phyloP scores from a whole-genome alignment of 2,329 filamentous ascomycete genomes.

The Alternaria infectoria region DNA sequence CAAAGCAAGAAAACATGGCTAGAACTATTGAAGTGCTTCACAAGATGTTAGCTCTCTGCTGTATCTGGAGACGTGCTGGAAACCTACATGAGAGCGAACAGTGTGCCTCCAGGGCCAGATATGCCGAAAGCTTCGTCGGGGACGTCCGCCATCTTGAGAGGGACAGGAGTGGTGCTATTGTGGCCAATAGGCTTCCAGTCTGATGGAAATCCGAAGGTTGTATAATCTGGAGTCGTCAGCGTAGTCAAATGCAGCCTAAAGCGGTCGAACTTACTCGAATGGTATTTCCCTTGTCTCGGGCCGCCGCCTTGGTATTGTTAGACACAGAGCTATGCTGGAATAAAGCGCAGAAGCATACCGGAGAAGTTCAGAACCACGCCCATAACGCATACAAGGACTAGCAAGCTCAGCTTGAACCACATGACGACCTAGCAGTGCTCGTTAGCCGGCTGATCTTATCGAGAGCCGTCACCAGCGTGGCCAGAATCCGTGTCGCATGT shows the following conservation, averaged over 20 bases:
- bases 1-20: constrained; percentile 43
- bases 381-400: constrained; percentile 31
- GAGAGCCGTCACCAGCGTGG: background rate
- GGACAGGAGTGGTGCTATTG: background rate
- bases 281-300: constrained; percentile 14
- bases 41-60: background rate
- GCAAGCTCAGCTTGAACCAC: constrained; percentile 38
- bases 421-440: constrained; percentile 28
- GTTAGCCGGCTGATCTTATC: background rate
- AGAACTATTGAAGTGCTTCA: constrained; percentile 34
- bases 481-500: background rate
- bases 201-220: constrained; percentile 23
- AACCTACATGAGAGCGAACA: constrained; percentile 40
- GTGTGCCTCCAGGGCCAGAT: constrained; percentile 28
- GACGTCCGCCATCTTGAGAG: constrained; percentile 11
- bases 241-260: background rate
- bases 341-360: constrained; percentile 8
- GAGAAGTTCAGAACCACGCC: constrained; percentile 39
- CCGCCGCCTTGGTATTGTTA: constrained; percentile 12
- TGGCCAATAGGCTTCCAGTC: constrained; percentile 36
- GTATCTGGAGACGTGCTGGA: background rate
- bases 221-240: constrained; percentile 24
- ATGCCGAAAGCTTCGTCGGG: constrained; percentile 26
- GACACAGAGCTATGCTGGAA: background rate
- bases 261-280: constrained; percentile 8